Base-by-base conservation (phyloP, 106 monocot species). In the Phalaenopsis equestris region DNA sequence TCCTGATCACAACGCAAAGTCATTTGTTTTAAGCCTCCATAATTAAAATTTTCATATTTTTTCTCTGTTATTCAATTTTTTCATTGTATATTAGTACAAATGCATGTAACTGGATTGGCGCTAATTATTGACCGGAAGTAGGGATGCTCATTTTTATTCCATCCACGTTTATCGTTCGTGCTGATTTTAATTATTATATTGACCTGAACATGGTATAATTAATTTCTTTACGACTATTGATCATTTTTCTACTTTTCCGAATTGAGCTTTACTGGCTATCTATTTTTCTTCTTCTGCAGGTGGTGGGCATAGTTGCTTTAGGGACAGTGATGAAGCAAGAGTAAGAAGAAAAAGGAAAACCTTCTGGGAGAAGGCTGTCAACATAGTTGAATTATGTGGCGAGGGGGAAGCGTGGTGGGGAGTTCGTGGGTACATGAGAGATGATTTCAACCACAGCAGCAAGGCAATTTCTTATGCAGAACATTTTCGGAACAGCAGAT, bases 401-500 rank as follows among this genome's bases (percentile, higher is more conserved):
- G 55, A 80, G 12, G 85, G 85, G 4, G 90, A 90, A 42, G 81
- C 87, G 17, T 90, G 90, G 90, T 87, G 90, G 90, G 90, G 87
- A 41, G 90, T 90, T 42, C 80, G 79, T 72, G 90, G 90, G 3
- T 48, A 86, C 8, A 87, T 87, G 87, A 82, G 83, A 48, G 90
- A 87, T 79, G 81, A 90, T 75, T 90, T 90, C 73, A 90, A 87
- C 77, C 90, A 87, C 56, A 86, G 85, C 78, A 87, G 80, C 72
- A 90, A 78, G 65, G 21, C 81, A 64, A 91, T 94, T 73, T 82
- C 90, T 24, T 81, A 90, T 67, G 80, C 64, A 3, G 95, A 95
- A 73, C 95, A 95, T 87, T 95, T 95, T 58, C 85, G 90, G 78
- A 92, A 95, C 79, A 92, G 94, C 80, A 82, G 92, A 79, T 86